Percentiles rank a stretch among this genome's conserved stretches.
phyloP scores from a whole-genome alignment of 1,284 basidiomycete genomes.

The Cutaneotrichosporon spelunceum region DNA sequence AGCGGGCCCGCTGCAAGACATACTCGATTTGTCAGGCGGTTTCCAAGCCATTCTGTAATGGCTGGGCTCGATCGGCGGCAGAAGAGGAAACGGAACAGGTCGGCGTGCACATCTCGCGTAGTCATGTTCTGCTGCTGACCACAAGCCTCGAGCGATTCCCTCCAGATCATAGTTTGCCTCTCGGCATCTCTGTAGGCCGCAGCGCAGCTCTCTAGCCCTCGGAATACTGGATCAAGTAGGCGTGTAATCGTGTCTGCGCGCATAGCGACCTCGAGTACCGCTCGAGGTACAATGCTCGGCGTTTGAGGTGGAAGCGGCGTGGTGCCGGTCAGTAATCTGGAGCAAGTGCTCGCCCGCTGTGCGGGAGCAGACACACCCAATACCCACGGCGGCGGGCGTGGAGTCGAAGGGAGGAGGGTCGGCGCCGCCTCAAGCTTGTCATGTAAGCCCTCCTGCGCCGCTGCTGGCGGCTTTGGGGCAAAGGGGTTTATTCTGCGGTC shows the following conservation, averaged over 20 bases:
- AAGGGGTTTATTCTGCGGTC: conserved; percentile 25
- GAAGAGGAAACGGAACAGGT: conserved; percentile 45
- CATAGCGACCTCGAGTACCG: conserved; percentile 26
- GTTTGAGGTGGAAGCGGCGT: conserved; percentile 18
- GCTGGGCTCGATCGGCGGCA: conserved; percentile 39
- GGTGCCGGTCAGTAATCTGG: conserved; percentile 35
- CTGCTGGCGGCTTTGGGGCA: conserved; percentile 9
- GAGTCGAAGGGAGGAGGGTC: conserved; percentile 30
- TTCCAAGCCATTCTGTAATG: conserved; percentile 47
- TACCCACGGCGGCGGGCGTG: conserved; percentile 26
- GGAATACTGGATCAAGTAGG: conserved; percentile 32
- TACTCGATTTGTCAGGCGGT: conserved; percentile 42
- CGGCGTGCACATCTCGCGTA: conserved; percentile 38
- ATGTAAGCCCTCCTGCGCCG: conserved; percentile 25
- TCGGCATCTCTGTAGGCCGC: conserved; percentile 36
- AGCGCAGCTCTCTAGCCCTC: conserved; percentile 37
- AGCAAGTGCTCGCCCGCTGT: not conserved
- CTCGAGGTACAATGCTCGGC: not conserved
- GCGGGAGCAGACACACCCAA: conserved; percentile 23
- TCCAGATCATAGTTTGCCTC: conserved; percentile 46
- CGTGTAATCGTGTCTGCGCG: conserved; percentile 31
- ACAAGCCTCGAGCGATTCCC: conserved; percentile 46
- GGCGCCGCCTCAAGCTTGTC: conserved; percentile 33
- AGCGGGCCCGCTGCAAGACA: conserved; percentile 4
- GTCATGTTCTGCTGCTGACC: conserved; percentile 42